Evolutionary conservation across 768 basidiomycete genomes (phyloP).

Genomic region (Leccinum subgranulosum): DNA sequence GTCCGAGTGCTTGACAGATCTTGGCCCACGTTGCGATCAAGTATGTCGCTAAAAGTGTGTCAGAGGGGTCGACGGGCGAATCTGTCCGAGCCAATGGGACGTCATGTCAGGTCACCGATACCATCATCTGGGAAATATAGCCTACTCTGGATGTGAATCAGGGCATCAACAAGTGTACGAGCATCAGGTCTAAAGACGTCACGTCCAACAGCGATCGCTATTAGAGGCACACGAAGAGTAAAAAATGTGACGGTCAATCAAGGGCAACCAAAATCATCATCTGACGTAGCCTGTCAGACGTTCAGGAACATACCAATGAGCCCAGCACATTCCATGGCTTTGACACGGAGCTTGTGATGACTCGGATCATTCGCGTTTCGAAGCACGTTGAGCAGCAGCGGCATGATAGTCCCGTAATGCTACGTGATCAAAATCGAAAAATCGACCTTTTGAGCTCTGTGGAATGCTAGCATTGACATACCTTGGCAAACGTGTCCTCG

Average conservation of each 20-base stretch:
- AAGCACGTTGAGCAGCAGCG: constrained; percentile 72
- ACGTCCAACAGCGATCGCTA: constrained; percentile 84
- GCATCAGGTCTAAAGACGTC: constrained; percentile 79
- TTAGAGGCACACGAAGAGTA: background rate
- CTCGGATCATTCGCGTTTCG: constrained; percentile 65
- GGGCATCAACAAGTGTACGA: constrained; percentile 61
- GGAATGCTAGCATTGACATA: constrained; percentile 19
- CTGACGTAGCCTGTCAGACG: background rate
- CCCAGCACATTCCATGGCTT: constrained; percentile 91
- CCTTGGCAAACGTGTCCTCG: constrained; percentile 74
- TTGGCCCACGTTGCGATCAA: constrained; percentile 88
- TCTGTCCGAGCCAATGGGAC: constrained; percentile 37
- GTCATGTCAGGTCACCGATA: background rate
- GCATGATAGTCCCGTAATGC: constrained; percentile 81
- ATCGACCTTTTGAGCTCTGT: background rate
- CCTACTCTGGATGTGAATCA: constrained; percentile 78
- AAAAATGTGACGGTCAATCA: background rate
- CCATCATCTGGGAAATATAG: background rate
- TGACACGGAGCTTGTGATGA: constrained; percentile 66
- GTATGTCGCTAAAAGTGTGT: constrained; percentile 71
- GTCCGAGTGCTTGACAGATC: constrained; percentile 79
- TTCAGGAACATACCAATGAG: constrained; percentile 60
- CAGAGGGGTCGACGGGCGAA: constrained; percentile 62
- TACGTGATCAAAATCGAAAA: constrained; percentile 22
- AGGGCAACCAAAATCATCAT: background rate